phyloP scores from a whole-genome alignment of 192 early-diverging fungal species.

The Coemansia sp. region DNA sequence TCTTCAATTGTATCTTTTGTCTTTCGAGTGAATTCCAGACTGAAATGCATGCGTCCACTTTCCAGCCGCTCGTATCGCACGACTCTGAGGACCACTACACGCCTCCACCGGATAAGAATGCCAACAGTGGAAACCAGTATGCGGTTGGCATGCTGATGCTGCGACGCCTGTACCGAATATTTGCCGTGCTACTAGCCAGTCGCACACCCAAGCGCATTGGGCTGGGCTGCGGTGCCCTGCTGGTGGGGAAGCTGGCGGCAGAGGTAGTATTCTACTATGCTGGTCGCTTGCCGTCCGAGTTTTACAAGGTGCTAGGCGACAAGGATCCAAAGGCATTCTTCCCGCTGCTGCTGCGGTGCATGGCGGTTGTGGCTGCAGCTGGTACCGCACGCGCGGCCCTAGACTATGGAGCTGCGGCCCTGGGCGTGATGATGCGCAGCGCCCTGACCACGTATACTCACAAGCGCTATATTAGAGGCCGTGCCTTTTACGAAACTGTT shows the following conservation, averaged over 20 bases:
- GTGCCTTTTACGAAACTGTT: constrained; percentile 60
- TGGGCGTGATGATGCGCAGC: constrained; percentile 62
- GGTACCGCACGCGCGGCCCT: constrained; percentile 61
- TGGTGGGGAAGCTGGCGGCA: constrained; percentile 27
- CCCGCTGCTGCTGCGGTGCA: constrained; percentile 55
- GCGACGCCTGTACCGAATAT: constrained; percentile 23
- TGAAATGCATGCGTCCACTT: neutral
- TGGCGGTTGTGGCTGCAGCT: constrained; percentile 58
- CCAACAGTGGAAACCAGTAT: constrained; percentile 21
- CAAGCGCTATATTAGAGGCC: constrained; percentile 58
- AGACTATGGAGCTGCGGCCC: constrained; percentile 60
- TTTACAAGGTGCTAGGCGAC: constrained; percentile 70
- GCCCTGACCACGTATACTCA: constrained; percentile 66
- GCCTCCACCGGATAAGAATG: neutral
- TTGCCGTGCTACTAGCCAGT: constrained; percentile 6
- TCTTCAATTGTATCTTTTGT: neutral
- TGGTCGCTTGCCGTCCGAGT: constrained; percentile 69
- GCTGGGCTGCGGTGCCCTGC: constrained; percentile 19
- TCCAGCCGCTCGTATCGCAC: neutral
- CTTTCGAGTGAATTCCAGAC: neutral
- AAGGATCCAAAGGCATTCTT: constrained; percentile 63
- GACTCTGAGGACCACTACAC: neutral
- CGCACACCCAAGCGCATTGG: constrained; percentile 20
- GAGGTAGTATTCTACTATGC: constrained; percentile 62
- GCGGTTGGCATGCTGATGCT: constrained; percentile 26